Base-by-base conservation (phyloP, 2,329 filamentous ascomycete species). In the Lasiodiplodia citricola region DNA sequence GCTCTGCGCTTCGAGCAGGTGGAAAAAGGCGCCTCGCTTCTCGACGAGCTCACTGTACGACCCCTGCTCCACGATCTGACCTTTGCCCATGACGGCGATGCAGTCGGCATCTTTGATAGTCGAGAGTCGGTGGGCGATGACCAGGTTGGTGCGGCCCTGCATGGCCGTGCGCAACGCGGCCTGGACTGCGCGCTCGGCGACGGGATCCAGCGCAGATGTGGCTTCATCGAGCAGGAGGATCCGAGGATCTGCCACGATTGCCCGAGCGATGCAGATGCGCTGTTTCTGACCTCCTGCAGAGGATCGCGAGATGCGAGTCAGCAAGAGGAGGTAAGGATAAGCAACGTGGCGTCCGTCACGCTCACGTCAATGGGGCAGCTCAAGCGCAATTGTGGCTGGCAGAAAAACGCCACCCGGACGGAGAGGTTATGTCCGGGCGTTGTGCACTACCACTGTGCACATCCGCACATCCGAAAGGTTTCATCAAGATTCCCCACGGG, bases 101-200 rank as follows among this genome's bases (percentile, higher is more conserved):
- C 97, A 97, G 80, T 98, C 92, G 0, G 95, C 95, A 71, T 94
- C 90, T 80, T 90, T 94, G 83, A 99, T 97, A 6, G 96, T 99
- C 0, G 94, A 97, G 10, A 99, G 85, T 73, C 95, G 91, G 82
- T 99, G 96, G 54, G 96, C 96, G 79, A 99, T 98, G 7, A 94
- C 92, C 74, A 98, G 97, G 2, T 96, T 98, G 0, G 96, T 99
- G 66, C 96, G 88, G 28, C 94, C 95, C 71, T 91, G 87, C 1
- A 94, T 87, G 31, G 95, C 96, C 62, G 88, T 91, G 74, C 98
- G 94, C 10, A 99, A 86, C 21, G 96, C 96, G 52, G 93, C 93
- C 79, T 98, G 96, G 1, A 99, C 95, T 11, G 97, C 91, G 56
- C 93, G 94, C 81, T 99, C 96, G 0, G 93, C 96, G 77, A 96